A percentile compares a stretch with the other conserved stretches of the same genome.
These are phyloP conservation scores for Penicillium thymicola DNA, from an alignment of 2,329 filamentous ascomycete species.

Conservation along the genomic window DNA sequence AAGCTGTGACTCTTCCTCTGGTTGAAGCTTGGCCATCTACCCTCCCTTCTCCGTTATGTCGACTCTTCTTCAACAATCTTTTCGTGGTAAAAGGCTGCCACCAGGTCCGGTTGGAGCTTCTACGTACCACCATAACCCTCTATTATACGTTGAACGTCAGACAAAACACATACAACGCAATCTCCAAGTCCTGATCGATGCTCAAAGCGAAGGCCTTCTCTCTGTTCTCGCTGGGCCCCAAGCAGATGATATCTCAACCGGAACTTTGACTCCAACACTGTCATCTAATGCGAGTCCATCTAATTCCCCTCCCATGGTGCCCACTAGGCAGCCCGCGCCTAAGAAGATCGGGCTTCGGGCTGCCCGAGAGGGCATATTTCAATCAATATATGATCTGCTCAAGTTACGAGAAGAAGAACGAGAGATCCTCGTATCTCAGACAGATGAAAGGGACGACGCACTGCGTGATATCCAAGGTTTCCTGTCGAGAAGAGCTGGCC, in stretches of 20 bases:
- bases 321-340: slow-evolving; percentile 37
- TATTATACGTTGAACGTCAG: slow-evolving; percentile 52
- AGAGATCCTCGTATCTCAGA: slow-evolving; percentile 47
- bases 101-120: slow-evolving; percentile 32
- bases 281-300: slow-evolving; percentile 27
- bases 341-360: slow-evolving; percentile 52
- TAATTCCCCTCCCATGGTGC: slow-evolving; percentile 36
- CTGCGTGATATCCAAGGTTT: slow-evolving; percentile 53
- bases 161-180: slow-evolving; percentile 55
- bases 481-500: slow-evolving; percentile 47
- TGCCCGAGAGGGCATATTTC: slow-evolving; percentile 56
- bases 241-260: slow-evolving; percentile 47
- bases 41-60: slow-evolving; percentile 27
- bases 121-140: slow-evolving; percentile 38
- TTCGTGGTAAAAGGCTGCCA: slow-evolving; percentile 23
- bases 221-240: slow-evolving; percentile 44
- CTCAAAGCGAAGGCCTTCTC: slow-evolving; percentile 57
- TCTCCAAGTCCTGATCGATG: slow-evolving; percentile 59
- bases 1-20: neutral
- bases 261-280: slow-evolving; percentile 39
- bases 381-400: slow-evolving; percentile 55
- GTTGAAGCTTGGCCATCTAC: neutral
- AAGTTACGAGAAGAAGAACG: slow-evolving; percentile 56
- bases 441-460: slow-evolving; percentile 45
- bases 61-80: slow-evolving; percentile 23